Percentiles rank a stretch among this genome's conserved stretches.
Conservation (phyloP, 2,329 filamentous ascomycete genomes). For the Colletotrichum zoysiae region DNA sequence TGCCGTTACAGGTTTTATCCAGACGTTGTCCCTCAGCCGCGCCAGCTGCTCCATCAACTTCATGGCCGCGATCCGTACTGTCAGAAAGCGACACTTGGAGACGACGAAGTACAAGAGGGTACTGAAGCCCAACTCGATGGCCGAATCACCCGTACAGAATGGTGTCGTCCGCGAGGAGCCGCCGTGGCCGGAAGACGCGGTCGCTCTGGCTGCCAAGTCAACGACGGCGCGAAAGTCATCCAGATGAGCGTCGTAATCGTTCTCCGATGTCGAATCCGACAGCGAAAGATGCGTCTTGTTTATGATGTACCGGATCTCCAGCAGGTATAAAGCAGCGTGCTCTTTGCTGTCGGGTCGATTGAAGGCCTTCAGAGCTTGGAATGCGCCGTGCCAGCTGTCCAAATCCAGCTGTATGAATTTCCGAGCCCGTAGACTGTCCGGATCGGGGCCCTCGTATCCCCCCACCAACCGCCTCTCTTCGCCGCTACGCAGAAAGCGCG, state of each 20-base stretch:
- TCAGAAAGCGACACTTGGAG: slow-evolving; percentile 18
- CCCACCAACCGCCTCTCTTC: slow-evolving; percentile 41
- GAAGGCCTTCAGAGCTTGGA: neutral
- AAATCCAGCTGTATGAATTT: slow-evolving; percentile 1
- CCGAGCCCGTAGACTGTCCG: neutral
- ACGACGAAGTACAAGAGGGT: neutral
- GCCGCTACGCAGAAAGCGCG: slow-evolving; percentile 47
- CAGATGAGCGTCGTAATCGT: slow-evolving; percentile 50
- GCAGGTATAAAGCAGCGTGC: neutral
- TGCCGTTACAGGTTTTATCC: slow-evolving; percentile 50
- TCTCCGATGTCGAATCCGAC: neutral
- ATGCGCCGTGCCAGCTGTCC: slow-evolving; percentile 2
- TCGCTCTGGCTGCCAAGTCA: neutral
- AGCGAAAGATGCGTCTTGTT: neutral
- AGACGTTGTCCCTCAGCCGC: slow-evolving; percentile 54
- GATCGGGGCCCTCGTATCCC: slow-evolving; percentile 14
- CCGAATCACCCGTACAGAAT: neutral
- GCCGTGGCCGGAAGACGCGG: neutral
- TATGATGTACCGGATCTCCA: slow-evolving; percentile 13
- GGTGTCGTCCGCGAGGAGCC: neutral
- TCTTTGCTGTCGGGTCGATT: neutral
- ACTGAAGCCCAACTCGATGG: slow-evolving; percentile 11
- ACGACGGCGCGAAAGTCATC: slow-evolving; percentile 44
- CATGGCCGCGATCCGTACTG: neutral
- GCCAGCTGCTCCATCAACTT: slow-evolving; percentile 24